These are phyloP conservation scores for Pseudogymnoascus sp. DNA, from an alignment of 2,329 filamentous ascomycete genomes.

Conservation along the genomic window DNA sequence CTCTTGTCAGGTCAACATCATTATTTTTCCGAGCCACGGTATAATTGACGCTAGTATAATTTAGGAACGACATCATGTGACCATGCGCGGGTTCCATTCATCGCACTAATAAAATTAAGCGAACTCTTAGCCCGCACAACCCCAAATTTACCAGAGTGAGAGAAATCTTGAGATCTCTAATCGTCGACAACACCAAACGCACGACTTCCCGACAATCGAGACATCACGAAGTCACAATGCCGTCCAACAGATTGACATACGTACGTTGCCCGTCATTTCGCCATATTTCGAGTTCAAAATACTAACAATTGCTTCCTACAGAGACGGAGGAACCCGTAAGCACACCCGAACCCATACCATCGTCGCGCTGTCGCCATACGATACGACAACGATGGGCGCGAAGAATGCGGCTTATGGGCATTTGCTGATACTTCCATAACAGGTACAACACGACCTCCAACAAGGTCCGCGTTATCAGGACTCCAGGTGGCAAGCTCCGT, in stretches of 20 bases:
- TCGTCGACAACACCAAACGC: constrained; percentile 33
- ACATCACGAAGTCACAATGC: constrained; percentile 41
- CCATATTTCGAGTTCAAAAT: neutral
- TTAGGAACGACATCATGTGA: constrained; percentile 3
- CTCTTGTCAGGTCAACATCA: constrained; percentile 12
- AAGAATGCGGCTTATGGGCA: constrained; percentile 8
- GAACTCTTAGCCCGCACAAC: constrained; percentile 33
- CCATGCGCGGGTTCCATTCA: neutral
- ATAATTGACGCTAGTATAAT: neutral
- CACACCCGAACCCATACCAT: constrained; percentile 28
- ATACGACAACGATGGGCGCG: neutral
- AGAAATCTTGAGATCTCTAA: constrained; percentile 13
- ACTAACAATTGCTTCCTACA: constrained; percentile 14
- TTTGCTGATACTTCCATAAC: constrained; percentile 17
- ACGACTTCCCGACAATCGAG: constrained; percentile 33
- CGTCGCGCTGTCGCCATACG: neutral
- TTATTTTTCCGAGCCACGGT: constrained; percentile 13
- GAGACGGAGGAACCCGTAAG: constrained; percentile 75
- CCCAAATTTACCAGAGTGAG: constrained; percentile 29
- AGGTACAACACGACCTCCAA: constrained; percentile 99
- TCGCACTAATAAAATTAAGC: constrained; percentile 13
- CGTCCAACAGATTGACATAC: constrained; percentile 44
- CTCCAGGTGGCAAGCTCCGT: constrained; percentile 90
- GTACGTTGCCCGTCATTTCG: constrained; percentile 14
- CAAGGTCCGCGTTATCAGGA: constrained; percentile 93